Evolutionary conservation across 306 rosid species (phyloP).

Genomic region (Lupinus albus): DNA sequence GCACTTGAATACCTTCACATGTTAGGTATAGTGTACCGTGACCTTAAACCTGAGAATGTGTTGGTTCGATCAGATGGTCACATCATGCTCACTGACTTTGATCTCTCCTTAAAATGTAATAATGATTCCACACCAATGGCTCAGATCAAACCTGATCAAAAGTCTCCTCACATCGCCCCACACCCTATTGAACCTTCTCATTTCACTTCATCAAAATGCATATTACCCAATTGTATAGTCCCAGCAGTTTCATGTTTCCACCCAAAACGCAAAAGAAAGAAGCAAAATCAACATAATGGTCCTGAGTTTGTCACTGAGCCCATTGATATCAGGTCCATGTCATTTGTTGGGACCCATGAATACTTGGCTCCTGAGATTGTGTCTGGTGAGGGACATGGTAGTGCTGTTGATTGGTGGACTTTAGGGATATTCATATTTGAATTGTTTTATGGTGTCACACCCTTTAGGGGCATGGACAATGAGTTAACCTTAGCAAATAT

Average conservation of each 20-base stretch:
- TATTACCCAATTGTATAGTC: constrained; percentile 58
- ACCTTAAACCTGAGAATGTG: constrained; percentile 80
- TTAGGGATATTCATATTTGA: constrained; percentile 61
- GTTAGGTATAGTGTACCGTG: constrained; percentile 91
- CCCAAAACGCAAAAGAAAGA: constrained; percentile 62
- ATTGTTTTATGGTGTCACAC: constrained; percentile 57
- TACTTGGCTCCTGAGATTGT: constrained; percentile 68
- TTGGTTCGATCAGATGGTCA: constrained; percentile 80
- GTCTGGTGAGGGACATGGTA: constrained; percentile 62
- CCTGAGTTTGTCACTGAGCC: constrained; percentile 67
- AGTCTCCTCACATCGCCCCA: constrained; percentile 46
- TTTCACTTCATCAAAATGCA: constrained; percentile 57
- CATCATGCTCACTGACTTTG: constrained; percentile 77
- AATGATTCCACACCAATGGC: constrained; percentile 54
- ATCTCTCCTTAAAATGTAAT: constrained; percentile 60
- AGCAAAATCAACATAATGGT: constrained; percentile 44
- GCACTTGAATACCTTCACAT: constrained; percentile 89
- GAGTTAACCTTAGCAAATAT: constrained; percentile 61
- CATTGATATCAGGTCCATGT: constrained; percentile 58
- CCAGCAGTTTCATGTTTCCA: constrained; percentile 62
- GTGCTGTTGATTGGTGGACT: constrained; percentile 70
- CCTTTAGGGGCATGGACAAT: constrained; percentile 57
- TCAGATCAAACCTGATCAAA: constrained; percentile 49
- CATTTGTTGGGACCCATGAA: constrained; percentile 69
- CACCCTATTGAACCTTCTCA: constrained; percentile 39